These are phyloP conservation scores for Aspergillus baeticus DNA, from an alignment of 495 filamentous ascomycete genomes.

Conservation along the genomic window DNA sequence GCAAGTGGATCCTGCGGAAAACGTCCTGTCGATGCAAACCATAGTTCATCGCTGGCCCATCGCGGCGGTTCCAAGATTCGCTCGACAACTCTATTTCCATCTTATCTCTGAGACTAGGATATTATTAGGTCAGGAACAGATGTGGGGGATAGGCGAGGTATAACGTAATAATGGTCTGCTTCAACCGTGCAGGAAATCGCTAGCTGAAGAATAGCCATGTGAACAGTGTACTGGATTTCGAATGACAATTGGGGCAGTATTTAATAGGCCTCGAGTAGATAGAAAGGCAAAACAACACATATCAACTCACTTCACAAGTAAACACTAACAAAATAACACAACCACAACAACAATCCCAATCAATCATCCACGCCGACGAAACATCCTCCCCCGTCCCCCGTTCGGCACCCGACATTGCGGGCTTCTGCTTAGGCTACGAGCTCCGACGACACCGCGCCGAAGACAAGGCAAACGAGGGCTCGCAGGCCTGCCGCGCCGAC, in stretches of 20 bases:
- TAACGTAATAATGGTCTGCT: neutral
- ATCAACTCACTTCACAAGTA: no score
- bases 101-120: no score
- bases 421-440: slow-evolving; percentile 17
- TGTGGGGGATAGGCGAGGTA: neutral
- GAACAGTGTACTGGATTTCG: no score
- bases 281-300: no score
- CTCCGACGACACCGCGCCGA: slow-evolving; percentile 22
- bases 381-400: slow-evolving; percentile 11
- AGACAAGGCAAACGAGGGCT: slow-evolving; percentile 21
- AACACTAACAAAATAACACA: neutral
- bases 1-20: neutral
- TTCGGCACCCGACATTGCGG: slow-evolving; percentile 13
- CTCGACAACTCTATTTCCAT: neutral
- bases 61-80: neutral
- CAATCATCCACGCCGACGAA: neutral
- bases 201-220: no score
- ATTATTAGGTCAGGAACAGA: neutral
- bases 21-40: slow-evolving; percentile 8
- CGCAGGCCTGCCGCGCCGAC: slow-evolving; percentile 18
- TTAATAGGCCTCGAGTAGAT: no score
- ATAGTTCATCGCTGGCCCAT: neutral
- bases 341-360: no score
- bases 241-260: no score
- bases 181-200: no score